These are phyloP conservation scores for Podila horticola DNA, from an alignment of 192 early-diverging fungal species.

Conservation along the genomic window DNA sequence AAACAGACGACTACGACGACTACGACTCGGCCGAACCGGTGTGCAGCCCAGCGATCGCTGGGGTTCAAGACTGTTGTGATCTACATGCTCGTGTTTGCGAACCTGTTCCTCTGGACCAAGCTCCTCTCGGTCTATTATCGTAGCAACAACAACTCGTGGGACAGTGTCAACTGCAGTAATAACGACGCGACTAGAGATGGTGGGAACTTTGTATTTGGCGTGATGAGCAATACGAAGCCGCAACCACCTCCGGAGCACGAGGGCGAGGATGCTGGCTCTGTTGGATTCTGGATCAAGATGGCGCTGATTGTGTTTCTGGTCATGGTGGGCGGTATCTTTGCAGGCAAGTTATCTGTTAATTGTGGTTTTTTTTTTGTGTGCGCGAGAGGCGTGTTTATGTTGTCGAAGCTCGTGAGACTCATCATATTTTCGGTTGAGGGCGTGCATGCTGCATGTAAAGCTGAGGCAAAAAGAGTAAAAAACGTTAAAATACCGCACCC, in stretches of 20 bases:
- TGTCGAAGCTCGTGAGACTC: neutral
- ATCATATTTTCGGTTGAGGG: too few relatives aligned
- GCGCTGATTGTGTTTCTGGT: constrained; percentile 69
- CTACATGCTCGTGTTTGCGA: constrained; percentile 38
- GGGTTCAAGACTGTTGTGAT: constrained; percentile 36
- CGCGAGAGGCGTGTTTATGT: too few relatives aligned
- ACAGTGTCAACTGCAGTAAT: neutral
- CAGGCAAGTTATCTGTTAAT: constrained; percentile 53
- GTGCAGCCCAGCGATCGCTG: neutral
- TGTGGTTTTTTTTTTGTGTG: constrained; percentile 9
- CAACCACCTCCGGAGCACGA: constrained; percentile 6
- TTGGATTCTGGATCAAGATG: constrained; percentile 59
- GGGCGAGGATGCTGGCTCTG: constrained; percentile 9
- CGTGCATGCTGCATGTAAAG: too few relatives aligned
- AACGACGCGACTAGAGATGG: neutral
- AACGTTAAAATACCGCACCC: too few relatives aligned
- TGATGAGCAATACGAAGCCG: neutral
- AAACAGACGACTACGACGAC: neutral
- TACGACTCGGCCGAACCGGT: neutral
- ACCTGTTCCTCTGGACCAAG: constrained; percentile 31
- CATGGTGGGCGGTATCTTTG: constrained; percentile 79
- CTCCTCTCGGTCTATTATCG: constrained; percentile 1
- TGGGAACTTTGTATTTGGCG: neutral
- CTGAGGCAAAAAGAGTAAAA: too few relatives aligned
- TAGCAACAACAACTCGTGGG: neutral